These are phyloP conservation scores for Pseudocercospora crystallina DNA, from an alignment of 2,329 filamentous ascomycete genomes.

Conservation along the genomic window DNA sequence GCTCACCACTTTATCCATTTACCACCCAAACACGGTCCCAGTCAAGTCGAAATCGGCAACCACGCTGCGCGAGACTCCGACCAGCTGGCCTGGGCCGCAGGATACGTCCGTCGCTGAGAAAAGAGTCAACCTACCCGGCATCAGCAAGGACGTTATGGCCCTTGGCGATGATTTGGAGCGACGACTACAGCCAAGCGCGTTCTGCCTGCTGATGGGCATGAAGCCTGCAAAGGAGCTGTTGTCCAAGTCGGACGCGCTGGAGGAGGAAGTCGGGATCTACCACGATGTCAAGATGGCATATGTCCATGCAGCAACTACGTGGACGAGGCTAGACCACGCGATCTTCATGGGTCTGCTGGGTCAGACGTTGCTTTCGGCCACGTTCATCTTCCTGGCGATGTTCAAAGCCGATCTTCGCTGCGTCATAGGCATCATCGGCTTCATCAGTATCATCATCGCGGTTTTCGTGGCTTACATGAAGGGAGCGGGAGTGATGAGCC, in stretches of 20 bases:
- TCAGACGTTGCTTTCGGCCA: conserved; percentile 16
- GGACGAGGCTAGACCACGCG: background rate
- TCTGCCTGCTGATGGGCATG: background rate
- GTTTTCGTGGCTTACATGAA: background rate
- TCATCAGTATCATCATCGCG: background rate
- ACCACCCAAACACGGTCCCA: background rate
- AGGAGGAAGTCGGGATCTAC: background rate
- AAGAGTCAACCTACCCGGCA: background rate
- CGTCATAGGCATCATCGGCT: background rate
- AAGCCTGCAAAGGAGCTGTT: background rate
- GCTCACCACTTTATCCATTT: background rate
- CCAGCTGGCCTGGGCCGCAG: background rate
- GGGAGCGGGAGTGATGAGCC: background rate
- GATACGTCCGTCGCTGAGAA: background rate
- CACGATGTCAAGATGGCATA: background rate
- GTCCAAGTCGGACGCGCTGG: background rate
- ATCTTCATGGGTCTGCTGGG: conserved; percentile 3
- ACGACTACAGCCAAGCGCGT: background rate
- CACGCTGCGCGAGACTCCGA: background rate
- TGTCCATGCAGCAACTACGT: background rate
- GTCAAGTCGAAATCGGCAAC: background rate
- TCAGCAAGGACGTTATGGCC: background rate
- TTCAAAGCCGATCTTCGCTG: background rate
- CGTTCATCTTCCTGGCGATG: conserved; percentile 12
- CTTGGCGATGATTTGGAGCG: background rate